These are phyloP conservation scores for Colletotrichum tabaci DNA, from an alignment of 2,329 filamentous ascomycete genomes.

Conservation along the genomic window DNA sequence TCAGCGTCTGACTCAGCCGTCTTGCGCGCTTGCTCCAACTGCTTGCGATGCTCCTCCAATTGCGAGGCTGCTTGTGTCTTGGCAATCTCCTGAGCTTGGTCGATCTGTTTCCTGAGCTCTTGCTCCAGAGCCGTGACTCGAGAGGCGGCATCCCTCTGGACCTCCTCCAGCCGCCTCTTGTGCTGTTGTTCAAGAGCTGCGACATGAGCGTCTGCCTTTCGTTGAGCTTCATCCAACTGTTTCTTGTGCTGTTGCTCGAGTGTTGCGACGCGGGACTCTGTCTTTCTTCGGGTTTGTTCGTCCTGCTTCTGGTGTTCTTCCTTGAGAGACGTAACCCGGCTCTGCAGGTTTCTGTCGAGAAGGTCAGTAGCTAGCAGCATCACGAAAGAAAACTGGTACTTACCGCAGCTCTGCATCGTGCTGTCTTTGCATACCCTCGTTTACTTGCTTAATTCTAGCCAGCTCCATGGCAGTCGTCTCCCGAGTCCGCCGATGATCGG, in stretches of 20 bases:
- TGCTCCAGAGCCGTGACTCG: slow-evolving; percentile 34
- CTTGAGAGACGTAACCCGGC: slow-evolving; percentile 41
- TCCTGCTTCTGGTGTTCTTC: slow-evolving; percentile 42
- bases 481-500: slow-evolving; percentile 78
- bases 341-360: slow-evolving; percentile 34
- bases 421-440: slow-evolving; percentile 78
- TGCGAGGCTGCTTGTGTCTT: slow-evolving; percentile 44
- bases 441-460: slow-evolving; percentile 72
- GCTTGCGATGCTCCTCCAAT: slow-evolving; percentile 54
- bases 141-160: slow-evolving; percentile 2
- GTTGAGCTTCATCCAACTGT: slow-evolving; percentile 45
- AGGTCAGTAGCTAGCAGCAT: neutral
- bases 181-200: slow-evolving; percentile 38
- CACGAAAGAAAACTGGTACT: slow-evolving; percentile 43
- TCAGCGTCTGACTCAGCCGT: slow-evolving; percentile 65
- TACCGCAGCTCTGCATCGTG: slow-evolving; percentile 77
- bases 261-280: slow-evolving; percentile 61
- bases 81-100: slow-evolving; percentile 55
- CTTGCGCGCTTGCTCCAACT: slow-evolving; percentile 63
- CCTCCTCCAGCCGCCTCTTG: slow-evolving; percentile 27
- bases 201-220: slow-evolving; percentile 14
- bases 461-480: slow-evolving; percentile 70
- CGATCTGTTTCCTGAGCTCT: slow-evolving; percentile 46
- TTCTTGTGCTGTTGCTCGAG: slow-evolving; percentile 51
- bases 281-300: slow-evolving; percentile 60